phyloP scores from a whole-genome alignment of 805 yeast species.

The Yamadazyma sp. region DNA sequence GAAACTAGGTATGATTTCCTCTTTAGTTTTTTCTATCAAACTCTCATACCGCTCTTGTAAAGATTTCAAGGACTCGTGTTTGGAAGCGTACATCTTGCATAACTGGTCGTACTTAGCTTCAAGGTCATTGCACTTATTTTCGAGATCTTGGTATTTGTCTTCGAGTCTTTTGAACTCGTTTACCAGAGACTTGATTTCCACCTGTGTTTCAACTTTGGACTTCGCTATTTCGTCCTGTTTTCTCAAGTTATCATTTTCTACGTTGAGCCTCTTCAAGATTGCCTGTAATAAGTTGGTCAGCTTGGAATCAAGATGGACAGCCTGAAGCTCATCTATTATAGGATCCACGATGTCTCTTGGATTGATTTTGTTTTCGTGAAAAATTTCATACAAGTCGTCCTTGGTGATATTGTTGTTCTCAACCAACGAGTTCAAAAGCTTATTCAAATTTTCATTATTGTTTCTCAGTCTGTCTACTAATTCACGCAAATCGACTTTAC shows the following conservation, averaged over 20 bases:
- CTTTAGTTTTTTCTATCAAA: slow-evolving; percentile 1
- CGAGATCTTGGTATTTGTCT: background rate
- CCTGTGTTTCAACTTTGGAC: background rate
- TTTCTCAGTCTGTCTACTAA: slow-evolving; percentile 40
- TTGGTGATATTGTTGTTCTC: slow-evolving; percentile 20
- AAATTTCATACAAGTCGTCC: slow-evolving; percentile 16
- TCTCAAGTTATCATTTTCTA: slow-evolving; percentile 6
- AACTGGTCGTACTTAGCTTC: slow-evolving; percentile 15
- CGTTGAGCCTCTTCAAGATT: slow-evolving; percentile 4
- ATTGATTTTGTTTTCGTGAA: slow-evolving; percentile 14
- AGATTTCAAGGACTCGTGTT: slow-evolving; percentile 6
- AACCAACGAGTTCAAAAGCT: slow-evolving; percentile 33
- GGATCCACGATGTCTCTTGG: slow-evolving; percentile 25
- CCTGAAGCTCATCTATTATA: slow-evolving; percentile 25
- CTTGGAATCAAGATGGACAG: slow-evolving; percentile 23
- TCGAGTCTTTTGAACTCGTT: background rate
- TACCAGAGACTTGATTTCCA: background rate
- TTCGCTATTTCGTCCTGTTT: slow-evolving; percentile 6
- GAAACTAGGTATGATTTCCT: background rate
- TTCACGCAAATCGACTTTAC: slow-evolving; percentile 35
- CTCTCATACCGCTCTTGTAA: slow-evolving; percentile 12
- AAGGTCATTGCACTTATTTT: slow-evolving; percentile 2
- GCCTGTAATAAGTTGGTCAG: slow-evolving; percentile 5
- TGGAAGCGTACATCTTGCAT: slow-evolving; percentile 9
- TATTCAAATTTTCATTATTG: slow-evolving; percentile 38